Base-by-base conservation (phyloP, 805 yeast species). In the Metschnikowia continentalis region DNA sequence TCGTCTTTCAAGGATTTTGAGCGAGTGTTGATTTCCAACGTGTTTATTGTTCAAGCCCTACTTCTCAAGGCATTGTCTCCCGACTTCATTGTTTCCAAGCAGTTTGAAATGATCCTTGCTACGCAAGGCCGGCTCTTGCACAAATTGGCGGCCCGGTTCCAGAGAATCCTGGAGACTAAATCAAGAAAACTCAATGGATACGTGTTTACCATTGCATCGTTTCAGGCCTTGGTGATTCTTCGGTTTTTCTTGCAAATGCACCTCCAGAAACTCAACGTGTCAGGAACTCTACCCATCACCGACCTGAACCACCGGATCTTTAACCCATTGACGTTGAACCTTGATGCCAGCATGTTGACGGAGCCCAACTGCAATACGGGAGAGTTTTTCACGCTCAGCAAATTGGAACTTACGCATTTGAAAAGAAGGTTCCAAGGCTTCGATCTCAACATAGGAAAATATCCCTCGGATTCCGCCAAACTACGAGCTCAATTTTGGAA, bases 61-160 rank as follows among this genome's bases (percentile, higher is more conserved):
- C 52, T 66, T 20, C 54, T 61, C 5, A 53, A 44, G 6, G 42
- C 50, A 11, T 39, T 51, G n/a, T 32, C 41, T 32, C 47, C 56
- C 6, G 53, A 40, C 36, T 55, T 52, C 36, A 48, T n/a, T 37
- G 51, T 44, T 48, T 52, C 22, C 37, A 37, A 50, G 8, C 48
- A 49, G 32, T 43, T 52, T 20, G 50, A 47, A 17, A 51, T 54
- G 23, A 48, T 64, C 8, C 56, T 70, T 32, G 65, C 66, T 41
- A 67, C 69, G 41, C 77, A 73, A 53, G 57, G 68, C 5, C 61
- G 59, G 35, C 56, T 71, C 39, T 67, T 67, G 51, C 67, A 67
- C 51, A 61, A 63, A 49, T 49, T 71, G n/a, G 51, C 62, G 13
- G 48, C 47, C 46, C 65, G 64, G 43, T 54, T 62, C 42, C 51